Evolutionary conservation across 371 early-diverging fungal species (phyloP), one percentile per base, ranked within the genome.

Genomic region (Dichotomocladium elegans): DNA sequence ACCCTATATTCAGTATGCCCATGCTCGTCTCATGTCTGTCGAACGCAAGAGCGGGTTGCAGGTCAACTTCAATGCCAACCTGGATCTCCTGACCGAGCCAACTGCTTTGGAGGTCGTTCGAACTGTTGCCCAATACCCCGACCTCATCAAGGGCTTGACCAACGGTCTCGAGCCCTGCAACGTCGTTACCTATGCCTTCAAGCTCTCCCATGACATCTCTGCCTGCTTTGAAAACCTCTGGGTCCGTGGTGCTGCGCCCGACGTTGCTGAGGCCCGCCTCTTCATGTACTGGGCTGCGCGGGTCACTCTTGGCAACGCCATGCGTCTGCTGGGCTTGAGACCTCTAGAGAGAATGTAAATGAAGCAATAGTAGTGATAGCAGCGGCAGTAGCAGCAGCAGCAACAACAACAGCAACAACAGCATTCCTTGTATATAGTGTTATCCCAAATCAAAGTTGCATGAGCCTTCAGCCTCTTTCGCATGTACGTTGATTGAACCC

Each of bases 1-100:
- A 14, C 98, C 99, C 37, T 99, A 99, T 75, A 82, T 99, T 17
- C 99, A 99, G 81, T 99, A 91, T 67, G 93, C 98, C 30, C 94
- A 97, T 74, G 90, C 97, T 34, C 95, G 99, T 68, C 80, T 97
- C 27, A 89, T 90, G 76, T 96, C 97, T 49, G 88, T 99, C 45
- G 92, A 93, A 74, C 95, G 97, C 65, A 88, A 82, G 66, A 74
- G 83, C 22, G 79, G 74, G 47, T 68, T 79, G 43, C 41, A 61
- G 33, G 64, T 88, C 47, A 85, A 81, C 66, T 74, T 72, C 29
- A 68, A 83, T 24, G 86, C 82, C 3, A 82, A 90, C 54, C 52
- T 85, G 55, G 70, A 72, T 15, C 68, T 86, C 9, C 71, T 98
- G 44, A 82, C 82, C 14, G 92, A 92, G 60, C 81, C 86, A 15